Evolutionary conservation across 176 grass and related monocot species (phyloP).

Genomic region (Pontederia crassipes): DNA sequence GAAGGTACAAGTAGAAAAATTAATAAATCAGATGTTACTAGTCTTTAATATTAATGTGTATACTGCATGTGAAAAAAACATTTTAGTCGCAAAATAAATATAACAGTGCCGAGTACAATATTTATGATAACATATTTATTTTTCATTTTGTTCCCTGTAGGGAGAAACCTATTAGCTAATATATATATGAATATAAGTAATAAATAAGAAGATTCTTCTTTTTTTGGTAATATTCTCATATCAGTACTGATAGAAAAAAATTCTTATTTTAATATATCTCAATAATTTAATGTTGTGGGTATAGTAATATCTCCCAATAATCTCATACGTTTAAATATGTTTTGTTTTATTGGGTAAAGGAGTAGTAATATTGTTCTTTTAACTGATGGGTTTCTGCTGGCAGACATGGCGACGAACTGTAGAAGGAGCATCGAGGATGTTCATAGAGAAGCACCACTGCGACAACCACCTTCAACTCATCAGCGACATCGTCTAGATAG

Average conservation of each 20-base stretch:
- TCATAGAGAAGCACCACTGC: constrained; percentile 60
- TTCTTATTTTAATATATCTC: too few relatives aligned
- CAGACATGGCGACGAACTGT: constrained; percentile 93
- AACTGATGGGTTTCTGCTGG: background rate
- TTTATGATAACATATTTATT: background rate
- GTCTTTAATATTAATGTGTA: too few relatives aligned
- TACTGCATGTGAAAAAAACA: too few relatives aligned
- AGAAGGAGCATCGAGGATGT: constrained; percentile 79
- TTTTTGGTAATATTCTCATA: background rate
- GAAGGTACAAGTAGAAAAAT: constrained; percentile 26
- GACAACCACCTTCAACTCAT: constrained; percentile 64
- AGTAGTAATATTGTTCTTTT: constrained; percentile 1
- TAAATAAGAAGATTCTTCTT: background rate
- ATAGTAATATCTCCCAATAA: background rate
- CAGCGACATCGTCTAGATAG: constrained; percentile 63
- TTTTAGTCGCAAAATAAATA: too few relatives aligned
- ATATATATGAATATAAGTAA: background rate
- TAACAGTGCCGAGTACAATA: too few relatives aligned
- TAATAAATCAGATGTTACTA: too few relatives aligned
- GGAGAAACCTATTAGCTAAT: background rate
- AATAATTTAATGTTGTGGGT: too few relatives aligned
- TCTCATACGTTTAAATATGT: background rate
- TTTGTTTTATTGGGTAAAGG: background rate
- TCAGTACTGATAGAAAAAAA: background rate
- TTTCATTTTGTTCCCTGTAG: background rate